phyloP scores from a whole-genome alignment of 192 early-diverging fungal species.

The Chytriomyces confervae region DNA sequence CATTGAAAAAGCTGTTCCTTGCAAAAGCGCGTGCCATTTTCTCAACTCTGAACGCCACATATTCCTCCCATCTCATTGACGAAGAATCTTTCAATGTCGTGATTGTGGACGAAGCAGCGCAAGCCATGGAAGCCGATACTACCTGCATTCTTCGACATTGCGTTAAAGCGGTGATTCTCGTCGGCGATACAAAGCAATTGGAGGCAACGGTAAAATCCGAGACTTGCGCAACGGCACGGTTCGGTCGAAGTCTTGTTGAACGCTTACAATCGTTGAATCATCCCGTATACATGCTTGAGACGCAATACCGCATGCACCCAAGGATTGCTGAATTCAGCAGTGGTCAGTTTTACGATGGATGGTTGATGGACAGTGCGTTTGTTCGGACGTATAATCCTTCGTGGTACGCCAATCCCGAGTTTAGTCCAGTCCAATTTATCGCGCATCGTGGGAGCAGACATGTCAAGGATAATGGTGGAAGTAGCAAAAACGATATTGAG shows the following conservation, averaged over 20 bases:
- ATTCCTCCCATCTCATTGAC: conserved; percentile 3
- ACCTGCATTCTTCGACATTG: conserved; percentile 13
- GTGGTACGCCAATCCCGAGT: conserved; percentile 16
- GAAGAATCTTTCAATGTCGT: conserved; percentile 18
- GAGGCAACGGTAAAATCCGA: conserved; percentile 23
- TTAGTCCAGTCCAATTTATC: conserved; percentile 17
- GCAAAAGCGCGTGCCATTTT: conserved; percentile 22
- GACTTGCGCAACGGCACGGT: conserved; percentile 11
- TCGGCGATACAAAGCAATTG: conserved; percentile 29
- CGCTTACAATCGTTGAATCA: conserved; percentile 11
- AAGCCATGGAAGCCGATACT: conserved; percentile 28
- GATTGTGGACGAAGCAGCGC: conserved; percentile 30
- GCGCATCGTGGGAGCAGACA: conserved; percentile 20
- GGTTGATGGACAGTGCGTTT: conserved; percentile 21
- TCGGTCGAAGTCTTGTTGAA: conserved; percentile 28
- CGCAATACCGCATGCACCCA: conserved; percentile 33
- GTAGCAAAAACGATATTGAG: conserved; percentile 22
- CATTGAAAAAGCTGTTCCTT: conserved; percentile 7
- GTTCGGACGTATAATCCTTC: conserved; percentile 13
- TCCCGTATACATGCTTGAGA: conserved; percentile 23
- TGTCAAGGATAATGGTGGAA: conserved; percentile 7
- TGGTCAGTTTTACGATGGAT: conserved; percentile 19
- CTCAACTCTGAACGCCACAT: conserved; percentile 27
- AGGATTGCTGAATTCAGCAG: conserved; percentile 16
- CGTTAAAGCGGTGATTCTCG: conserved; percentile 22